Base-by-base conservation (phyloP, 176 grass and related monocot genomes). In the Metroxylon sagu region DNA sequence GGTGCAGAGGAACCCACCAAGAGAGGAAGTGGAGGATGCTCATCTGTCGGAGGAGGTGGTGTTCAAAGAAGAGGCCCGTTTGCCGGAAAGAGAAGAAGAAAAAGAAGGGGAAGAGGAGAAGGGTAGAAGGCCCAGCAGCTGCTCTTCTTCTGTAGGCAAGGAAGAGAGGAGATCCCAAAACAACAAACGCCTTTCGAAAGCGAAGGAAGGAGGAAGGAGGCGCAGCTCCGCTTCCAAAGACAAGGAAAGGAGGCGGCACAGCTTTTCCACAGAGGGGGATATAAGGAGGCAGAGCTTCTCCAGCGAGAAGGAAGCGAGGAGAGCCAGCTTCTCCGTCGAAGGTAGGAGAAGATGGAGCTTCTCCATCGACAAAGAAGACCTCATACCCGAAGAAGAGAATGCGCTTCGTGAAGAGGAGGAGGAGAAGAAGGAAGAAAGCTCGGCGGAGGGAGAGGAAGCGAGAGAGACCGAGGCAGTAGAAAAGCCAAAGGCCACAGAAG, bases 251-350 rank as follows among this genome's bases (percentile, higher is more conserved):
- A 82, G 85, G 63, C 65, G 87, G 25, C 93, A 92, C 29, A 97
- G 93, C 79, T 85, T 97, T 59, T 97, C 93, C 8, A 76, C 81
- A 0, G 87, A 88, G 63, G 79, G 21, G 16, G 93, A 88, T 4
- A 73, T 69, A 5, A 77, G 81, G 26, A 66, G 79, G 14, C 71
- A 78, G 28, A 91, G 87, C 66, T 85, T 91, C 67, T 77, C 78
- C 1, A 80, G 77, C 28, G 53, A 82, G 55, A 91, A 88, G 70
- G 87, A 97, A 50, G 68, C 69, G 1, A 87, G 83, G 53, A 79
- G 87, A 65, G 84, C 87, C 14, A 97, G 93, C 77, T 92, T 97
- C 70, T 97, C 93, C 56, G 57, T 85, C 4, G 61, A 97, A 85
- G 93, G 75, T 3, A 61, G 64, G 19, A 14, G 58, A 50, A 84